phyloP scores from a whole-genome alignment of 805 yeast genomes.

The Candida quercuum region DNA sequence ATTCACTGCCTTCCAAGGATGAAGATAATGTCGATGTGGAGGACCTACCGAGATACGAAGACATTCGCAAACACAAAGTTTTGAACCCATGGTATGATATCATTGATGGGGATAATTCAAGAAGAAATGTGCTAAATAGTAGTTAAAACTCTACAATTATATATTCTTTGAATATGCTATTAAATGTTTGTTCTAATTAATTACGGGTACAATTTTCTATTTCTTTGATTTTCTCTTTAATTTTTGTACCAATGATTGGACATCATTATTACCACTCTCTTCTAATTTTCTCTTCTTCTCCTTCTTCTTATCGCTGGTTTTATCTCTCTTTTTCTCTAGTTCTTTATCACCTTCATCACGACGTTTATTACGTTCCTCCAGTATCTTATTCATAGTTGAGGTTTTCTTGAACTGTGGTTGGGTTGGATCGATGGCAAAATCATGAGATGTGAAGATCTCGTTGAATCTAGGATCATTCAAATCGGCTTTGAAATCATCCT shows the following conservation, averaged over 20 bases:
- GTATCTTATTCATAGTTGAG: slow-evolving; percentile 74
- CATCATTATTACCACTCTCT: slow-evolving; percentile 8
- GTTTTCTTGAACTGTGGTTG: slow-evolving; percentile 88
- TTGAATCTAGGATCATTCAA: slow-evolving; percentile 81
- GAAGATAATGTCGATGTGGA: too few relatives aligned
- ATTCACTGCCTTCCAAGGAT: too few relatives aligned
- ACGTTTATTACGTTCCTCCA: slow-evolving; percentile 68
- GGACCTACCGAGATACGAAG: too few relatives aligned
- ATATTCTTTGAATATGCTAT: neutral
- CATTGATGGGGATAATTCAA: neutral
- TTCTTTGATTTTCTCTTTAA: slow-evolving; percentile 12
- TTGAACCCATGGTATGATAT: too few relatives aligned
- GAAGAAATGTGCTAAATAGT: too few relatives aligned
- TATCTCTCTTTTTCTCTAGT: neutral
- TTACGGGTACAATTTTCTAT: slow-evolving; percentile 14
- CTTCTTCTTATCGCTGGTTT: neutral
- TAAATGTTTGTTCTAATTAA: too few relatives aligned
- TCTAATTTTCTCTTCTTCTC: slow-evolving; percentile 9
- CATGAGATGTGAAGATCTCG: slow-evolving; percentile 79
- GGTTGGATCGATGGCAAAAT: slow-evolving; percentile 92
- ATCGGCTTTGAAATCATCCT: slow-evolving; percentile 59
- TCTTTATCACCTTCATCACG: slow-evolving; percentile 15
- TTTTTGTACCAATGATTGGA: slow-evolving; percentile 14
- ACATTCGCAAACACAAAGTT: too few relatives aligned
- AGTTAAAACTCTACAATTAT: too few relatives aligned